A percentile compares a stretch with the other conserved stretches of the same genome.
Evolutionary conservation across 2,329 filamentous ascomycete genomes (phyloP).

Genomic region (Achaetomium macrosporum): DNA sequence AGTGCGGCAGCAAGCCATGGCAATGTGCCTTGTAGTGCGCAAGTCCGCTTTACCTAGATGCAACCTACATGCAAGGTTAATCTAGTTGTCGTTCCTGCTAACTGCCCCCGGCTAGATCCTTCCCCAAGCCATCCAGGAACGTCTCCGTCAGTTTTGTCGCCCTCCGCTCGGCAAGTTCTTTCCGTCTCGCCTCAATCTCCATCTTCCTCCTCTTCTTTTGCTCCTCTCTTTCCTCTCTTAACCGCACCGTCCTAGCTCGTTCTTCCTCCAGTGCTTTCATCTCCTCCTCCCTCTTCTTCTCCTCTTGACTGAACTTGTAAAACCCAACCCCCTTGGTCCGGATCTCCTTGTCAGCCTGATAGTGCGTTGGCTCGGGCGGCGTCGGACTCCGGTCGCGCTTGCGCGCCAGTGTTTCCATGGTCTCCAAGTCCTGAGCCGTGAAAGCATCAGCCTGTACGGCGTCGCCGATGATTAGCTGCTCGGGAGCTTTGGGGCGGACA

Average conservation of each 20-base stretch:
- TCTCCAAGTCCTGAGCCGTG: conserved; percentile 60
- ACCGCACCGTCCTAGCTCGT: conserved; percentile 61
- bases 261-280: conserved; percentile 69
- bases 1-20: too few species aligned
- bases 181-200: conserved; percentile 59
- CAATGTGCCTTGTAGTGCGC: too few species aligned
- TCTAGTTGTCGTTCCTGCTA: too few species aligned
- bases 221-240: conserved; percentile 49
- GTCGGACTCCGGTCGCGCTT: conserved; percentile 75
- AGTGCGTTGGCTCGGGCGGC: conserved; percentile 75
- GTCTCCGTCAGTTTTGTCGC: conserved; percentile 64
- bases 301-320: conserved; percentile 79
- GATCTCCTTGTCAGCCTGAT: conserved; percentile 78
- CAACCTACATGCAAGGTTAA: too few species aligned
- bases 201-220: conserved; percentile 52
- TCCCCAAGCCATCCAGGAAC: conserved; percentile 58
- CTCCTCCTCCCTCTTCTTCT: conserved; percentile 58
- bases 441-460: conserved; percentile 80
- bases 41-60: too few species aligned
- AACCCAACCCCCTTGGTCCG: conserved; percentile 86
- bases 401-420: conserved; percentile 73
- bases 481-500: conserved; percentile 60
- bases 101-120: conserved; percentile 10
- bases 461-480: conserved; percentile 75
- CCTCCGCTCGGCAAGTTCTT: conserved; percentile 54